Evolutionary conservation across 2,329 filamentous ascomycete species (phyloP).

Genomic region (Talaromyces sp.): DNA sequence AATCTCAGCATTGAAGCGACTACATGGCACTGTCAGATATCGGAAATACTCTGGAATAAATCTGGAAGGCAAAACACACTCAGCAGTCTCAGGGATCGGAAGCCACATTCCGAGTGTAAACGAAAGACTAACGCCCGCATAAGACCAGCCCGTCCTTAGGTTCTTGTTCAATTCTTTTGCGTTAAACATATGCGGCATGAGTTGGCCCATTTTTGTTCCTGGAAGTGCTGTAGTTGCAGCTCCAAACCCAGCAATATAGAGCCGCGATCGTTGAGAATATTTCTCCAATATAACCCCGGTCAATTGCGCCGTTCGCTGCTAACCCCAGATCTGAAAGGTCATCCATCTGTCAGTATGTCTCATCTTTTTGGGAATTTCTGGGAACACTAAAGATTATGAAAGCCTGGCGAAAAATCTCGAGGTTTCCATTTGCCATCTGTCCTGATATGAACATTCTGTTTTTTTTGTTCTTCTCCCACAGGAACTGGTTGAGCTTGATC

Average conservation of each 20-base stretch:
- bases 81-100: neutral
- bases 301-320: slow-evolving; percentile 27
- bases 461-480: too few relatives aligned
- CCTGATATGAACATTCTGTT: too few relatives aligned
- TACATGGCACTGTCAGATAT: neutral
- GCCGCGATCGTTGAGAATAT: slow-evolving; percentile 34
- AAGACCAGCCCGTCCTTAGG: neutral
- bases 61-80: neutral
- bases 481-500: too few relatives aligned
- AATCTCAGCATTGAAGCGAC: slow-evolving; percentile 21
- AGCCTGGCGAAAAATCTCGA: neutral
- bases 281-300: slow-evolving; percentile 34
- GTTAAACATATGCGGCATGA: slow-evolving; percentile 19
- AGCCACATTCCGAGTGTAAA: neutral
- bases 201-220: neutral
- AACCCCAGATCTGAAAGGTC: slow-evolving; percentile 20
- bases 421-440: too few relatives aligned
- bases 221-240: neutral
- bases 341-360: neutral
- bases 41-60: neutral
- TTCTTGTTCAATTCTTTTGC: neutral
- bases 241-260: neutral
- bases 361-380: neutral
- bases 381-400: neutral
- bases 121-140: neutral